Conservation (phyloP, 495 filamentous ascomycete genomes). For the Penicillium paxilli region DNA sequence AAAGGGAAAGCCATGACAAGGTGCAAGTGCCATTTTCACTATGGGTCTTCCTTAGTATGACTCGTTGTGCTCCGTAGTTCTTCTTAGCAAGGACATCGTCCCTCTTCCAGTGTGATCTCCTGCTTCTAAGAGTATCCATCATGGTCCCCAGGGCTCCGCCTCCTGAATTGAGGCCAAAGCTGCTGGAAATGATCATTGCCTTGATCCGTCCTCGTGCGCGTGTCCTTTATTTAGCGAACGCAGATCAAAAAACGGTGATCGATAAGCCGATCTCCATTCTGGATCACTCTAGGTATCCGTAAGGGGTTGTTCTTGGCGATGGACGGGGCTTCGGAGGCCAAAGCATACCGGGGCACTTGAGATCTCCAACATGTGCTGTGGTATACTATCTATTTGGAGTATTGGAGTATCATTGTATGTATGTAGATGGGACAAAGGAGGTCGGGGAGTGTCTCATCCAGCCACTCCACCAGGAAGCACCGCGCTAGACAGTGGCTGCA, state of each 20-base stretch:
- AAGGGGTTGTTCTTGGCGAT: not conserved
- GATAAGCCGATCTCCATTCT: not conserved
- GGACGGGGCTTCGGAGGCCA: not conserved
- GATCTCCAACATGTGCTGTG: not conserved
- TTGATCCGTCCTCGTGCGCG: not conserved
- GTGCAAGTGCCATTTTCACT: not conserved
- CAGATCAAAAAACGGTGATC: slow-evolving; percentile 7
- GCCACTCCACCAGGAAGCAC: not conserved
- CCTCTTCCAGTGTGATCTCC: not conserved
- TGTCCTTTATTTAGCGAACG: not conserved
- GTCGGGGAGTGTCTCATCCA: not conserved
- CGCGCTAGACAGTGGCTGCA: not conserved
- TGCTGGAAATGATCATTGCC: not conserved
- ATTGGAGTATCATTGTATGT: too few species aligned
- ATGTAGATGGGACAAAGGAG: not conserved
- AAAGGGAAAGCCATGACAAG: not conserved
- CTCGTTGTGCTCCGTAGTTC: not conserved
- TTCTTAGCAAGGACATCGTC: not conserved
- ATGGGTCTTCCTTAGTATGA: not conserved
- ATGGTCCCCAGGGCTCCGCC: not conserved
- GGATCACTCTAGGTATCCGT: not conserved
- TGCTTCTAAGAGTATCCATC: not conserved
- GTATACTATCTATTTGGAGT: not conserved
- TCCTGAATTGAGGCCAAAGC: not conserved
- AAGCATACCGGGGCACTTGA: not conserved